Base-by-base conservation (phyloP, 1,284 basidiomycete species). In the Trametes hirsuta region DNA sequence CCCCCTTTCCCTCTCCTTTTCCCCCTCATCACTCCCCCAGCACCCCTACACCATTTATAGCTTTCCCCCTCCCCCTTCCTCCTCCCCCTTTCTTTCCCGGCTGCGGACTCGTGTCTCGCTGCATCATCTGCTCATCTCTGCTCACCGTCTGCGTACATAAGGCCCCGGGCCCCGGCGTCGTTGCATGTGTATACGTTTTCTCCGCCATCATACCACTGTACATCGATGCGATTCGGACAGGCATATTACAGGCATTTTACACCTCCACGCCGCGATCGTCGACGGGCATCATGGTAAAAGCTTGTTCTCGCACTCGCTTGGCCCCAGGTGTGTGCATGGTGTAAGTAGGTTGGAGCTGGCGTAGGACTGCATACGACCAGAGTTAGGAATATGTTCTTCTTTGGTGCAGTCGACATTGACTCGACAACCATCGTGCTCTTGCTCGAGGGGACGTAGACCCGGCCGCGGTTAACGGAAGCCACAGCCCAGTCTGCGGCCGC, bases 1-100 rank as follows among this genome's bases (percentile, higher is more conserved):
- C 18, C 6, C 25, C 25, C 30, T 40, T 49, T 63, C 64, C 63
- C 45, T 62, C 59, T 47, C 55, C 52, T 62, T 57, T 65, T 39
- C 61, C 35, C 56, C 49, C 24, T 58, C 62, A 55, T 50, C 60
- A 66, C 55, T 37, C 59, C 36, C 54, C 45, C 45, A 18, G 9
- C 36, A 25, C 41, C 45, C n/a, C 41, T 8, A 34, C 40, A 15
- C 15, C 30, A 25, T n/a, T 36, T 40, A 25, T 30, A 8, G 30
- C 30, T 5, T 30, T 30, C 24, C 21, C 35, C 47, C 39, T 25
- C 37, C 2, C 12, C 49, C 36, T n/a, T 37, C 9, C 22, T 30
- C 24, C 36, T 22, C 14, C 21, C n/a, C 9, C 21, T 18, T 4
- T 25, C 4, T n/a, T 12, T 6, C 30, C 30, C 18, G 46, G 25